Evolutionary conservation across 768 basidiomycete genomes (phyloP).

Genomic region (Russula sp.): DNA sequence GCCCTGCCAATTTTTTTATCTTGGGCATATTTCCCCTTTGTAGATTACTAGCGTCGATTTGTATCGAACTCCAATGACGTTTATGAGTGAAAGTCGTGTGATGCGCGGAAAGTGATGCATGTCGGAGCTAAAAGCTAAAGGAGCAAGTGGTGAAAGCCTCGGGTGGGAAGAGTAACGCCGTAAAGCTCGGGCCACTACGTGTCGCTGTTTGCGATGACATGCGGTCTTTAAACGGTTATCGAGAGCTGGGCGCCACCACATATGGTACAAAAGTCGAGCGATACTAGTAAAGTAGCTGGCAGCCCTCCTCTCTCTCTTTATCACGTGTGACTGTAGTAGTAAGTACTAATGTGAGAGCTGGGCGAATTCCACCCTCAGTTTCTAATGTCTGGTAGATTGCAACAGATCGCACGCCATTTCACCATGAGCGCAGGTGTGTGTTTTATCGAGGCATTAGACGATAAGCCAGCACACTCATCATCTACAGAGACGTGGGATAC

Average conservation of each 20-base stretch:
- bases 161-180: neutral
- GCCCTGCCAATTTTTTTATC: conserved; percentile 11
- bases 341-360: neutral
- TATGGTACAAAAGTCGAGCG: neutral
- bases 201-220: neutral
- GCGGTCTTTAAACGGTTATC: neutral
- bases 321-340: neutral
- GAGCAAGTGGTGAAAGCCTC: neutral
- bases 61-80: conserved; percentile 24
- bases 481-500: conserved; percentile 64
- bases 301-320: neutral
- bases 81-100: neutral
- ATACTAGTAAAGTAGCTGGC: too few relatives aligned
- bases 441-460: conserved; percentile 6
- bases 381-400: conserved; percentile 56
- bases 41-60: conserved; percentile 28
- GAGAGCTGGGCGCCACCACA: neutral
- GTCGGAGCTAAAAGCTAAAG: neutral
- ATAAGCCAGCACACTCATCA: conserved; percentile 20
- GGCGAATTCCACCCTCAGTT: neutral
- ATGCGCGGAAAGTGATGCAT: neutral
- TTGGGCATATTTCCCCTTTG: conserved; percentile 15
- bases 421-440: conserved; percentile 50
- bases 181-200: neutral
- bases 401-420: conserved; percentile 58